Percentiles rank a stretch among this genome's conserved stretches.
Conservation (phyloP, 306 rosid species). For the Chamaecrista fasciculata region DNA sequence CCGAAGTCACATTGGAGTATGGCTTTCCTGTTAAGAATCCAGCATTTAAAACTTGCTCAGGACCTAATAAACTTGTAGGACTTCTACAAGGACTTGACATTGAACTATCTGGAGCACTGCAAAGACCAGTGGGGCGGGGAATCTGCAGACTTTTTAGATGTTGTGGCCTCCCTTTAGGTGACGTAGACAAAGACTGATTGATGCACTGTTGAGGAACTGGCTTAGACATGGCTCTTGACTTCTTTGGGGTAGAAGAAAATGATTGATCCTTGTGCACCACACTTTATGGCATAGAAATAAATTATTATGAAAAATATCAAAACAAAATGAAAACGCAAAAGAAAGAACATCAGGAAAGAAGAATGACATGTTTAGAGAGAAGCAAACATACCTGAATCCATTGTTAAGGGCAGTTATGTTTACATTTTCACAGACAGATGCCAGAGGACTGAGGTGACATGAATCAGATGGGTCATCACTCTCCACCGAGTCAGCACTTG, state of each 20-base stretch:
- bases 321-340: constrained; percentile 19
- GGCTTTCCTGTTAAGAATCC: constrained; percentile 51
- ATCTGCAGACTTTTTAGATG: constrained; percentile 60
- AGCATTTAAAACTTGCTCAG: constrained; percentile 59
- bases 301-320: constrained; percentile 33
- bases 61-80: constrained; percentile 59
- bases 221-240: constrained; percentile 49
- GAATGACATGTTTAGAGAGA: constrained; percentile 3
- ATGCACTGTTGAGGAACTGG: constrained; percentile 43
- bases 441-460: constrained; percentile 60
- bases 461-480: constrained; percentile 66
- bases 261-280: constrained; percentile 54
- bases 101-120: constrained; percentile 81
- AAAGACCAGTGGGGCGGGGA: constrained; percentile 58
- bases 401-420: constrained; percentile 44
- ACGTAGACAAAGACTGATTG: constrained; percentile 39
- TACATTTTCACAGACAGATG: constrained; percentile 57
- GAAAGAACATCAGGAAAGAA: constrained; percentile 4
- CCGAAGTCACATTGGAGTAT: constrained; percentile 66
- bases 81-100: constrained; percentile 76
- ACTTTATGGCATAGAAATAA: constrained; percentile 37
- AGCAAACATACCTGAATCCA: constrained; percentile 57
- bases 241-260: constrained; percentile 28
- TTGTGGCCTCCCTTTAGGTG: constrained; percentile 56
- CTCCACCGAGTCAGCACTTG: constrained; percentile 60